Base-by-base conservation (phyloP, 2,329 filamentous ascomycete genomes). In the Ciborinia camelliae region DNA sequence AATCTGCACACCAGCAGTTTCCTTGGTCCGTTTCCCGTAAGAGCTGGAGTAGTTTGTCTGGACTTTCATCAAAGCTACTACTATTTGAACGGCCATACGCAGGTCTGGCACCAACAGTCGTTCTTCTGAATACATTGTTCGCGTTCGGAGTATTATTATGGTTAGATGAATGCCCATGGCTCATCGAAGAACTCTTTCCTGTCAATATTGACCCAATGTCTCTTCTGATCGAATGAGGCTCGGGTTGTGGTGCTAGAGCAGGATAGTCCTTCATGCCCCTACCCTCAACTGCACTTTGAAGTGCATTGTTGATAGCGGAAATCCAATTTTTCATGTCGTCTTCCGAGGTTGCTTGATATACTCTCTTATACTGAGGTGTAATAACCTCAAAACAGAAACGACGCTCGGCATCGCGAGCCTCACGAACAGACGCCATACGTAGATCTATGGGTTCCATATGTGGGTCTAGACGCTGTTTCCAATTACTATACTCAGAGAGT, bases 281-380 rank as follows among this genome's bases (percentile, higher is more conserved):
- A 51, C 91, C 89, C 78, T 99, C 96, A 58, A 99, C 92, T 20
- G 95, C 96, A 75, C 92, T 96, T 75, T 99, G 95, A 47, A 98
- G 80, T 12, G 95, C 96, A 74, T 98, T 99, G 77, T 99, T 99
- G 79, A 99, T 96, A 26, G 95, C 90, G 28, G 86, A 83, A 71
- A 99, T 99, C 95, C 95, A 99, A 71, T 87, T 94, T 74, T 89
- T 92, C 91, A 99, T 96, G 73, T 99, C 95, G 47, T 99, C 95
- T 77, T 98, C 95, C 0, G 94, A 97, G 1, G 94, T 97, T 48
- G 94, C 95, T 79, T 99, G 95, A 76, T 98, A 99, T 20, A 98
- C 93, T 63, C 95, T 88, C 72, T 96, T 98, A 77, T 89, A 98
- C 58, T 95, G 91, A 10, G 96, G 96, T 0, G 95, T 99, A 66